phyloP scores from a whole-genome alignment of 2,329 filamentous ascomycete genomes.

The Penicillium sp. region DNA sequence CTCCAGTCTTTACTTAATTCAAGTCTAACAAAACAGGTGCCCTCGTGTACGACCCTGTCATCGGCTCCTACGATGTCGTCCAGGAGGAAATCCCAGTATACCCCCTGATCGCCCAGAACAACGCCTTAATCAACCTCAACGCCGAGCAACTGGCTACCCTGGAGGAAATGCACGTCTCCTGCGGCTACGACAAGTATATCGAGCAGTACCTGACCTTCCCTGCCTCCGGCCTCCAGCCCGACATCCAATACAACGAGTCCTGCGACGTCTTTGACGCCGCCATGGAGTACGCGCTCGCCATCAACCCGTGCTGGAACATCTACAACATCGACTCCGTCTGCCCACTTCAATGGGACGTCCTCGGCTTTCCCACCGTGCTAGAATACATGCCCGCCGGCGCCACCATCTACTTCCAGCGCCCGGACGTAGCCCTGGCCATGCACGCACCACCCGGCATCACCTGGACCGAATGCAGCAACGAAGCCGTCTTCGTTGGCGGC shows the following conservation, averaged over 20 bases:
- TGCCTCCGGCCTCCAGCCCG: conserved; percentile 46
- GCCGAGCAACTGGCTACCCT: conserved; percentile 39
- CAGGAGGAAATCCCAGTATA: conserved; percentile 35
- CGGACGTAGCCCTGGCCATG: conserved; percentile 65
- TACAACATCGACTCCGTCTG: conserved; percentile 72
- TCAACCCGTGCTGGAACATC: conserved; percentile 76
- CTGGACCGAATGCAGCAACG: conserved; percentile 34
- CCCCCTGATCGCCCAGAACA: conserved; percentile 41
- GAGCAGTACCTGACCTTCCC: conserved; percentile 55
- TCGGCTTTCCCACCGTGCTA: conserved; percentile 56
- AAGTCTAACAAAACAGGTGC: conserved; percentile 30
- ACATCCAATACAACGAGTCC: conserved; percentile 38
- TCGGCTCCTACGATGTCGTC: conserved; percentile 37
- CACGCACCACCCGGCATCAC: conserved; percentile 48
- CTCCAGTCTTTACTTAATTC: not conserved
- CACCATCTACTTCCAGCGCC: conserved; percentile 65
- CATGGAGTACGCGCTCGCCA: conserved; percentile 47
- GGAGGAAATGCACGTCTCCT: conserved; percentile 38
- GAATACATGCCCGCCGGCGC: conserved; percentile 61
- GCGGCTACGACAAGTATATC: conserved; percentile 45
- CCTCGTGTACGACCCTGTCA: conserved; percentile 68
- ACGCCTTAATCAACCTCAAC: conserved; percentile 45
- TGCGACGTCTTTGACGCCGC: conserved; percentile 61
- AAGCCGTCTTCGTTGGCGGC: conserved; percentile 41
- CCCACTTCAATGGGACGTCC: conserved; percentile 64